Conservation (phyloP, 2,329 filamentous ascomycete species). For the Pseudocercospora fuligena region DNA sequence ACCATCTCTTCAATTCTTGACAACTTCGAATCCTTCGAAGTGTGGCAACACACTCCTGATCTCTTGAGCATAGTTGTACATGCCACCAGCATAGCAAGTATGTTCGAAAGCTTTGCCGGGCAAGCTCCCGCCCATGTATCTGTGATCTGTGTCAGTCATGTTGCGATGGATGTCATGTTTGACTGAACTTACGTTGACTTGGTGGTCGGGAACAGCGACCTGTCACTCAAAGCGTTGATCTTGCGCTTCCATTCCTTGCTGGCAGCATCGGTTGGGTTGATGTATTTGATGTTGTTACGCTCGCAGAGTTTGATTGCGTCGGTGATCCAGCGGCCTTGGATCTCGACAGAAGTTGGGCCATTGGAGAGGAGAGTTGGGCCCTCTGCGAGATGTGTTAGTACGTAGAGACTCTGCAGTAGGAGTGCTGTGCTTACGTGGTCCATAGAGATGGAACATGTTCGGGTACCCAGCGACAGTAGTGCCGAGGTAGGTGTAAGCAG, state of each 20-base stretch:
- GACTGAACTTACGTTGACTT: slow-evolving; percentile 33
- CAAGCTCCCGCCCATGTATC: slow-evolving; percentile 28
- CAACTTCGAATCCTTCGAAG: slow-evolving; percentile 34
- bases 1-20: slow-evolving; percentile 15
- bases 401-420: slow-evolving; percentile 34
- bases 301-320: slow-evolving; percentile 35
- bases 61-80: slow-evolving; percentile 35
- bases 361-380: slow-evolving; percentile 50
- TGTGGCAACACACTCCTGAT: slow-evolving; percentile 34
- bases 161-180: background rate
- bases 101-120: slow-evolving; percentile 38
- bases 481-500: slow-evolving; percentile 49
- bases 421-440: background rate
- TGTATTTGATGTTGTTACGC: slow-evolving; percentile 35
- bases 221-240: slow-evolving; percentile 36
- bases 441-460: slow-evolving; percentile 25
- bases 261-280: slow-evolving; percentile 39
- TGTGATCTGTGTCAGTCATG: slow-evolving; percentile 6
- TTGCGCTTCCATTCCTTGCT: slow-evolving; percentile 38
- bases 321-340: slow-evolving; percentile 47
- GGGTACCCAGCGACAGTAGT: slow-evolving; percentile 48
- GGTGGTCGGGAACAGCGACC: slow-evolving; percentile 38
- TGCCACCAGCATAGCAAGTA: slow-evolving; percentile 38
- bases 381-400: slow-evolving; percentile 36
- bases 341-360: slow-evolving; percentile 47